phyloP scores from a whole-genome alignment of 768 basidiomycete genomes.

The Clitopilus hobsonii region DNA sequence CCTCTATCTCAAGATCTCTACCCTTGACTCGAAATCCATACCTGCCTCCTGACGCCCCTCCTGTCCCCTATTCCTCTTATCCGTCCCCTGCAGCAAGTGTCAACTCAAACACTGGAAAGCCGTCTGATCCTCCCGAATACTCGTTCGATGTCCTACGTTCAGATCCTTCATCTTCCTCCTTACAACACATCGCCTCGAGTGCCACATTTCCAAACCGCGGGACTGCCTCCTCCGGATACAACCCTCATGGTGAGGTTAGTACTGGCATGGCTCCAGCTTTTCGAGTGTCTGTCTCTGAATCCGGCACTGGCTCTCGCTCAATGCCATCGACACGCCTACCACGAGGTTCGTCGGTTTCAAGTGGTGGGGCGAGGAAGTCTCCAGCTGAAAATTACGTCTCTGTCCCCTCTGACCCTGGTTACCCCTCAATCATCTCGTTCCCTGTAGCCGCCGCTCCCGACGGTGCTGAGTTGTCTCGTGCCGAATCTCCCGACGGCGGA shows the following conservation, averaged over 20 bases:
- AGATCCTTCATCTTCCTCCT: conserved; percentile 33
- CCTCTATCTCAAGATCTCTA: no score
- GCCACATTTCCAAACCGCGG: conserved; percentile 30
- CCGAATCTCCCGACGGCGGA: conserved; percentile 18
- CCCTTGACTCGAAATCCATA: no score
- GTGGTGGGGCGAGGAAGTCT: background rate
- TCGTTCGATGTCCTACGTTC: conserved; percentile 44
- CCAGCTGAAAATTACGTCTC: conserved; percentile 1
- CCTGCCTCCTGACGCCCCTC: conserved; percentile 11
- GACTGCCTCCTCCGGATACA: conserved; percentile 7
- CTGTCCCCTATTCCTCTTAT: conserved; percentile 6
- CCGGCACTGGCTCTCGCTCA: background rate
- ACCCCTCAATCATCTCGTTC: conserved; percentile 21
- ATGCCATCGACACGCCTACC: conserved; percentile 9
- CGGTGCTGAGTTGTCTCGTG: conserved; percentile 1
- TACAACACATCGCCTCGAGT: conserved; percentile 40
- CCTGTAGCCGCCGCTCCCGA: conserved; percentile 11
- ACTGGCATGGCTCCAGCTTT: conserved; percentile 32
- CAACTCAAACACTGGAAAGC: background rate
- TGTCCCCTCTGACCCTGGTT: conserved; percentile 7
- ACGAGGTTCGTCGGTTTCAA: conserved; percentile 4
- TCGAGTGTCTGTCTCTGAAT: conserved; percentile 25
- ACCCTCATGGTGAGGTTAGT: conserved; percentile 17
- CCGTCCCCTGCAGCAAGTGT: conserved; percentile 4
- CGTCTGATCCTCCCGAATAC: conserved; percentile 15